Evolutionary conservation across 192 early-diverging fungal genomes (phyloP), one percentile per base, ranked within the genome.

Genomic region (Coemansia sp.): DNA sequence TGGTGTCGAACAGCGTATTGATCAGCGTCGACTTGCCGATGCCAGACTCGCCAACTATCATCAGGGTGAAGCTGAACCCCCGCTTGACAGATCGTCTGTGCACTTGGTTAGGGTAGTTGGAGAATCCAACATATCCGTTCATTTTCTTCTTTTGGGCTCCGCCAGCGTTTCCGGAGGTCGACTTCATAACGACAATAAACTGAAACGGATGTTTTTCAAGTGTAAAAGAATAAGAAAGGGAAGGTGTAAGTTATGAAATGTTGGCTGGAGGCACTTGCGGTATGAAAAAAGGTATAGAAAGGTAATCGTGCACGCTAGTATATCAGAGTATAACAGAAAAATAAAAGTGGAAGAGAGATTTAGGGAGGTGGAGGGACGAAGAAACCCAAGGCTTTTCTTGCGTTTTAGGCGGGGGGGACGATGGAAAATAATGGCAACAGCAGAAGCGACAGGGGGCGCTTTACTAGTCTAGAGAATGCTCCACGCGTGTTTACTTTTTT

Each of bases 1-100:
- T 87, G 33, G 92, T 87, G 68, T 94, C 91, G 74, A 98, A 99
- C 53, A 99, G 74, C 33, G 97, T 99, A 87, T 99, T 99, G 81
- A 98, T 91, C 25, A 99, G 83, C 15, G 97, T 99, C 17, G 93
- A 93, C 87, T 99, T 99, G 61, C 97, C 97, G 25, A 98, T 85
- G 32, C 97, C 97, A 43, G 95, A 91, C 70, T 94, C 92, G 48
- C 95, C 96, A 36, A 97, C 96, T 20, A 96, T 91, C 95, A 99
- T 97, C 79, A 93, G 64, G 59, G 93, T 97, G 74, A 99, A 97
- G 62, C 90, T 87, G 83, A 99, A 99, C 9, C 94, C 94, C 50
- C 90, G 88, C 83, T 99, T 96, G 32, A 96, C 86, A 7, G 92
- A 92, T 83, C 95, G 93, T 69, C 89, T 85, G 71, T 97, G 92